Evolutionary conservation across 495 filamentous ascomycete species (phyloP).

Genomic region (Penicillium mononematosum): DNA sequence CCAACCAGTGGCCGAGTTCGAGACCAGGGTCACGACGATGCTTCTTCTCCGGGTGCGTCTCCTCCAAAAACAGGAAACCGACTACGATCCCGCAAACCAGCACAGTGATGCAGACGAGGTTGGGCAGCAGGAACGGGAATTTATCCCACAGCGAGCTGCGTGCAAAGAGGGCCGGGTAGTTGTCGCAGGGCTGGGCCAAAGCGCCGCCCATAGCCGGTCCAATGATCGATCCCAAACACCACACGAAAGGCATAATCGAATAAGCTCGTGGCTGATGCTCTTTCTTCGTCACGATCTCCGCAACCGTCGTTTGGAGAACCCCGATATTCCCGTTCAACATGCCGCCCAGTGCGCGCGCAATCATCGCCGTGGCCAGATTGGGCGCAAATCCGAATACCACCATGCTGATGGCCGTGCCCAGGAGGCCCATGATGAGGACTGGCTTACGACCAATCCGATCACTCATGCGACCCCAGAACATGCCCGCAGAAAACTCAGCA

Average conservation of each 20-base stretch:
- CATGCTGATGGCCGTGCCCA: constrained; percentile 91
- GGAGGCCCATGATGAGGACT: constrained; percentile 80
- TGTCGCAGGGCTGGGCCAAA: constrained; percentile 80
- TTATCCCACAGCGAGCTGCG: constrained; percentile 73
- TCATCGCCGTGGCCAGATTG: constrained; percentile 76
- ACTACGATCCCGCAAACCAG: constrained; percentile 76
- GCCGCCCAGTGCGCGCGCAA: constrained; percentile 86
- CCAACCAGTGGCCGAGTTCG: constrained; percentile 72
- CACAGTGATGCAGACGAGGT: constrained; percentile 81
- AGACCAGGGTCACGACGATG: constrained; percentile 70
- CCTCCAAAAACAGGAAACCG: constrained; percentile 88
- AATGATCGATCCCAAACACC: constrained; percentile 91
- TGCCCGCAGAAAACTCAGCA: constrained; percentile 85
- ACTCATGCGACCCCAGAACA: constrained; percentile 90
- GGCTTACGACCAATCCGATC: constrained; percentile 92
- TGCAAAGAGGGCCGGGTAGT: constrained; percentile 73
- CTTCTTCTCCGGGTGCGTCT: constrained; percentile 87
- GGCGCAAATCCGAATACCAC: constrained; percentile 88
- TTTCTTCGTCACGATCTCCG: constrained; percentile 86
- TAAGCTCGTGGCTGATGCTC: constrained; percentile 91
- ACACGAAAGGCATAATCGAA: constrained; percentile 95
- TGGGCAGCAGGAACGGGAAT: constrained; percentile 91
- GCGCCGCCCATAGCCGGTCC: constrained; percentile 88
- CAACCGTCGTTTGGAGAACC: constrained; percentile 91
- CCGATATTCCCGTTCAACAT: constrained; percentile 95